Evolutionary conservation across 441 rosid species (phyloP).

Genomic region (Gossypium schwendimanii): DNA sequence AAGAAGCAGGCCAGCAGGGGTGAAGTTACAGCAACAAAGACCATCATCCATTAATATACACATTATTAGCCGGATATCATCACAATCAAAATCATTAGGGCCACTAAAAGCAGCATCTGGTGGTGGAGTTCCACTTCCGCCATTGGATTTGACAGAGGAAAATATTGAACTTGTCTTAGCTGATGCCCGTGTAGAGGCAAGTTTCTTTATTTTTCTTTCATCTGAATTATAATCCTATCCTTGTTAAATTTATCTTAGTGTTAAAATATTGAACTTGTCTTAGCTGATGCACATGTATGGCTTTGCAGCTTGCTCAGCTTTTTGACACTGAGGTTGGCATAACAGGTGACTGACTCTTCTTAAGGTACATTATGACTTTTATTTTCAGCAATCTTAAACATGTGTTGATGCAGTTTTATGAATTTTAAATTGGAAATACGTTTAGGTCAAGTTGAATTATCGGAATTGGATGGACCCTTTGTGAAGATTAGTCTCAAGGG

Average conservation of each 20-base stretch:
- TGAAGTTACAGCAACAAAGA: not conserved
- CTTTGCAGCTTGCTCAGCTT: conserved; percentile 62
- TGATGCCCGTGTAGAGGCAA: conserved; percentile 75
- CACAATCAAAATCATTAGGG: conserved; percentile 12
- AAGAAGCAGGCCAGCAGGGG: not conserved
- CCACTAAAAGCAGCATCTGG: conserved; percentile 29
- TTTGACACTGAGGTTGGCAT: conserved; percentile 71
- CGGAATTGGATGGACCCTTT: conserved; percentile 86
- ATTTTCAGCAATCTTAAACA: not conserved
- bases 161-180: conserved; percentile 54
- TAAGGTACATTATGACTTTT: conserved; percentile 1
- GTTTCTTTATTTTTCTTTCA: not conserved
- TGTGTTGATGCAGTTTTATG: not conserved
- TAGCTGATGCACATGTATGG: not conserved
- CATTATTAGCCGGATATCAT: not conserved
- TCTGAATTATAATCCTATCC: not conserved
- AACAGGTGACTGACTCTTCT: conserved; percentile 50
- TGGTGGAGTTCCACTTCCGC: conserved; percentile 53
- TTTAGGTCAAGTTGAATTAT: conserved; percentile 59
- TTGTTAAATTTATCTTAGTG: not conserved
- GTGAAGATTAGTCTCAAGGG: conserved; percentile 82
- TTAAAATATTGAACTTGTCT: too few relatives aligned
- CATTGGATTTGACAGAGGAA: conserved; percentile 82
- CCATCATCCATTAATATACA: not conserved
- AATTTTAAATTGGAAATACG: not conserved